Evolutionary conservation across 2,329 filamentous ascomycete genomes (phyloP).

Genomic region (Daldinia eschscholtzii): DNA sequence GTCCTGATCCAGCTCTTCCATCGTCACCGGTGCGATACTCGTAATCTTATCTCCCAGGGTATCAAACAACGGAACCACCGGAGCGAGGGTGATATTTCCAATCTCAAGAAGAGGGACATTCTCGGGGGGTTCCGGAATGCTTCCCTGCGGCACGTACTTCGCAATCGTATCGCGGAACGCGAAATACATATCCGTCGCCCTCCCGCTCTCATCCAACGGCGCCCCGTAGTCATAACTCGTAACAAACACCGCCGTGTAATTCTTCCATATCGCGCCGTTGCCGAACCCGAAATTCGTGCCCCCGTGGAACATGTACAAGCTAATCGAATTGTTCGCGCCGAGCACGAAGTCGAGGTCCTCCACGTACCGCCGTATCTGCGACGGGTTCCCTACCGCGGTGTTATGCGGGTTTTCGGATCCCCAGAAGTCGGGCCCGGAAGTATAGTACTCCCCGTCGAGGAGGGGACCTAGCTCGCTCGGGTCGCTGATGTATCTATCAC

Average conservation of each 20-base stretch:
- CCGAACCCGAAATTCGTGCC: slow-evolving; percentile 64
- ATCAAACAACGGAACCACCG: slow-evolving; percentile 57
- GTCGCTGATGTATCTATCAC: slow-evolving; percentile 59
- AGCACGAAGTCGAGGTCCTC: slow-evolving; percentile 56
- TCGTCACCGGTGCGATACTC: slow-evolving; percentile 54
- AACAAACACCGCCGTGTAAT: slow-evolving; percentile 56
- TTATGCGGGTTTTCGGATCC: slow-evolving; percentile 55
- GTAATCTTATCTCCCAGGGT: slow-evolving; percentile 47
- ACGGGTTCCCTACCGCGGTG: slow-evolving; percentile 49
- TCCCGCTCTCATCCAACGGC: slow-evolving; percentile 63
- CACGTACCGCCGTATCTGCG: slow-evolving; percentile 47
- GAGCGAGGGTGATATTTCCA: slow-evolving; percentile 55
- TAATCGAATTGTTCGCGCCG: slow-evolving; percentile 58
- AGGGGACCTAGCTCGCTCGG: slow-evolving; percentile 58
- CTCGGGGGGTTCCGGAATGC: slow-evolving; percentile 55
- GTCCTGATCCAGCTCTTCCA: slow-evolving; percentile 61
- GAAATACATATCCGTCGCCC: slow-evolving; percentile 59
- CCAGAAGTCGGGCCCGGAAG: slow-evolving; percentile 60
- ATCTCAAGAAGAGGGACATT: slow-evolving; percentile 53
- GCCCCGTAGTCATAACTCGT: slow-evolving; percentile 65
- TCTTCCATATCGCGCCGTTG: slow-evolving; percentile 60
- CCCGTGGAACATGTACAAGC: slow-evolving; percentile 66
- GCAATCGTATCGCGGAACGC: slow-evolving; percentile 56
- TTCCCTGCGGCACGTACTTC: slow-evolving; percentile 54
- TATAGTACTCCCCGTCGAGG: slow-evolving; percentile 65